Evolutionary conservation across 2,329 filamentous ascomycete genomes (phyloP), one percentile per base, ranked within the genome.

Genomic region (Pseudophaeomoniella oleicola): DNA sequence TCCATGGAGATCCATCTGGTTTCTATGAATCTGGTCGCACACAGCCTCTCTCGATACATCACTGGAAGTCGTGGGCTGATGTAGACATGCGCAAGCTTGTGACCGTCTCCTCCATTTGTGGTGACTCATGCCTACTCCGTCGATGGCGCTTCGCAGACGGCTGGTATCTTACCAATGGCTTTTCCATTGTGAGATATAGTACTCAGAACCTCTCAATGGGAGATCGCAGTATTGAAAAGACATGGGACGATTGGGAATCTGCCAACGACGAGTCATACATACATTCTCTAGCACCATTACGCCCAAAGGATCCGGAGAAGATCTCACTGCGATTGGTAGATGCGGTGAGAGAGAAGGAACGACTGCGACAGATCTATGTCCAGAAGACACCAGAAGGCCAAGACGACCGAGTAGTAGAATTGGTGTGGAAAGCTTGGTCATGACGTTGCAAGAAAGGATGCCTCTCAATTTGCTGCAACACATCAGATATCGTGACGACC

Each of bases 61-160:
- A 78, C 56, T 77, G 72, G 71, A 75, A 74, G 50, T 69, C 64
- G 10, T 76, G 72, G 70, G 72, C 73, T 52, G 46, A 59, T 5
- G 51, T 48, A 16, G 54, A 59, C 39, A 71, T 75, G 30, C 59
- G 62, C 33, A 58, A 63, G 39, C 67, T 74, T 56, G 62, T 66
- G 19, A 53, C 58, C 29, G 55, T 71, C 10, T 55, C 62, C 4
- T 50, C 62, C 6, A 49, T 72, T n/a, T 77, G 73, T 44, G 72
- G 73, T 4, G 65, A 67, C 34, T 44, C 43, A 2, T 77, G 72
- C 40, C 63, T 75, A 42, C 54, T 78, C 34, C 69, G 72, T 46
- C 62, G 73, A 16, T 77, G 65, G 58, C 57, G 54, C 14, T 67
- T 67, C 36, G 45, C 48, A 4, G 55, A 64, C 18, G 56, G 57